Evolutionary conservation across 495 filamentous ascomycete genomes (phyloP), one percentile per base, ranked within the genome.

Genomic region (Penicillium daleae): DNA sequence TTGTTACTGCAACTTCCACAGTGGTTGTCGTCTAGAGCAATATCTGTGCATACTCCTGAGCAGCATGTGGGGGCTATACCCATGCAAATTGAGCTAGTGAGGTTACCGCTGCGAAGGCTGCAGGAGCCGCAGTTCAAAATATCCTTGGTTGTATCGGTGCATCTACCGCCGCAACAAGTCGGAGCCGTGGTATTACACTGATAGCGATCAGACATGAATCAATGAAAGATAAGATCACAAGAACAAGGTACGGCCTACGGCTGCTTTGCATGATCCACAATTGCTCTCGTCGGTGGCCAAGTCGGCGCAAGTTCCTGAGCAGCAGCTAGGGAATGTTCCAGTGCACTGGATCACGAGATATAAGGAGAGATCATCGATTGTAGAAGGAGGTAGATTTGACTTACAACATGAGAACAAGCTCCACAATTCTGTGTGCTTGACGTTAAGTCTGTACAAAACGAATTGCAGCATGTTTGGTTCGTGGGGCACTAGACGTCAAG

Each of bases 261-360:
- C 35, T 32, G 31, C 35, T 29, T 3, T 24, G 22, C 68, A 70
- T 2, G 54, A 13, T 37, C 67, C 67, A 13, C 67, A 70, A 37
- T 56, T 31, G 19, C 32, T 51, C 15, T 61, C 8, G 44, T 44
- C 50, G 6, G 60, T 32, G 10, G 40, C 56, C 19, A 67, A 24
- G 58, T 67, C 67, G 10, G 35, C 27, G 46, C 67, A 70, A 1
- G 22, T 35, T 52, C 67, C 67, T 35, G 60, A 46, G 29, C 67
- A 70, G 54, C 65, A 70, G 33, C 62, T 60, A 59, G 67, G 65
- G 33, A 48, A 6, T 50, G 48, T 29, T 6, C 67, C 67, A 13
- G 33, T 21, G 37, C 67, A 70, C 67, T 67, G 46, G n/a, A 35
- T 15, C 67, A 70, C 67, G 65, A 50, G n/a, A 35, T 15, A 22